phyloP scores from a whole-genome alignment of 805 yeast genomes.

The Pichia kluyveri region DNA sequence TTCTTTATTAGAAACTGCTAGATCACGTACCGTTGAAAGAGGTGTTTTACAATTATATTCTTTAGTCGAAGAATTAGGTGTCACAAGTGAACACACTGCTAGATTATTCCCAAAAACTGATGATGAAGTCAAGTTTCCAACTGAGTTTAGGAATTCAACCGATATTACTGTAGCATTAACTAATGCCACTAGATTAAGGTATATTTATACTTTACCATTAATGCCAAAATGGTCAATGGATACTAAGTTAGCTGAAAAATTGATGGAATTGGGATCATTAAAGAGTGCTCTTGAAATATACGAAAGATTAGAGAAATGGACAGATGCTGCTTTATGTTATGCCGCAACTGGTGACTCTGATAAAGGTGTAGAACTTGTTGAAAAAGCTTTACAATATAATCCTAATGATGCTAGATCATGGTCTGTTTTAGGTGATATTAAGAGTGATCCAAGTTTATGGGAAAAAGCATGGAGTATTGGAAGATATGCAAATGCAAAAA shows the following conservation, averaged over 20 bases:
- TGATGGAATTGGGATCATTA: conserved; percentile 74
- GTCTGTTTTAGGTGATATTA: conserved; percentile 79
- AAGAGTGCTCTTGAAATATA: conserved; percentile 86
- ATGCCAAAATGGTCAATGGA: conserved; percentile 85
- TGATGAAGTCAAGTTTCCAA: conserved; percentile 21
- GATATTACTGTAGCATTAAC: conserved; percentile 20
- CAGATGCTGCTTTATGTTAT: conserved; percentile 84
- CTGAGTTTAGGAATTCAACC: conserved; percentile 10
- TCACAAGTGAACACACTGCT: conserved; percentile 42
- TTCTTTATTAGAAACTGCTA: conserved; percentile 70
- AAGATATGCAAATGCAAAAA: conserved; percentile 75
- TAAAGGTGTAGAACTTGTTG: conserved; percentile 54
- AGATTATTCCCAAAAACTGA: conserved; percentile 40
- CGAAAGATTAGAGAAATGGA: conserved; percentile 62
- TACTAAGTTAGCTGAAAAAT: conserved; percentile 71
- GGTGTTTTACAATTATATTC: conserved; percentile 91
- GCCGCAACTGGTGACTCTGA: conserved; percentile 73
- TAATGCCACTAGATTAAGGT: conserved; percentile 49
- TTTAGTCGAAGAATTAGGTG: conserved; percentile 79
- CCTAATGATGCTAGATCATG: conserved; percentile 79
- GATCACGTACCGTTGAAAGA: conserved; percentile 83
- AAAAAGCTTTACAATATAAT: conserved; percentile 40
- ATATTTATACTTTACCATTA: conserved; percentile 65
- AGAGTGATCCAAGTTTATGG: conserved; percentile 72
- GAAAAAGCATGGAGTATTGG: conserved; percentile 81